A percentile compares a stretch with the other conserved stretches of the same genome.
phyloP scores from a whole-genome alignment of 305 asterid species.

The Fraxinus greggii region DNA sequence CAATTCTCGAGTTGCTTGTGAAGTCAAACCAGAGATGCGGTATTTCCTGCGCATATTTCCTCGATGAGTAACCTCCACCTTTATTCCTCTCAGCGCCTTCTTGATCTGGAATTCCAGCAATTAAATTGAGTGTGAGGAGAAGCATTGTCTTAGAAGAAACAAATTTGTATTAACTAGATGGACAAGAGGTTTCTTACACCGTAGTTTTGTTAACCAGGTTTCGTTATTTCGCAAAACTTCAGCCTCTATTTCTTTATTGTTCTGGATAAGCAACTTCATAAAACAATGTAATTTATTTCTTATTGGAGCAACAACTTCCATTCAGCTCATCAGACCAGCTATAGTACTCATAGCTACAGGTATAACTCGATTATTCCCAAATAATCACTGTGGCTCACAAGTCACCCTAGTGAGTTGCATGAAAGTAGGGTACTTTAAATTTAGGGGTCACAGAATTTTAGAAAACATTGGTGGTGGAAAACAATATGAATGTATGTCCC shows the following conservation, averaged over 20 bases:
- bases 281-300: not conserved
- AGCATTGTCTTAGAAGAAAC: not conserved
- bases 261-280: not conserved
- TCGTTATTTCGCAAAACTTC: not conserved
- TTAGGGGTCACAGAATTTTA: not conserved
- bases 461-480: not conserved
- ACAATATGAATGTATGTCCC: not conserved
- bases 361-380: not conserved
- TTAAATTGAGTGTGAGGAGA: conserved; percentile 1
- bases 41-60: conserved; percentile 77
- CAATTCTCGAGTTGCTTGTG: conserved; percentile 65
- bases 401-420: not conserved
- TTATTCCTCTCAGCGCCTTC: conserved; percentile 75
- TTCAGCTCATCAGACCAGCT: not conserved
- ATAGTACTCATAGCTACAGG: not conserved
- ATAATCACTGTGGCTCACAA: not conserved
- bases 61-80: conserved; percentile 79
- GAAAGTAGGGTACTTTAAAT: not conserved
- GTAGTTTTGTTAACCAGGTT: not conserved
- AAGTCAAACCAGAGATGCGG: conserved; percentile 66
- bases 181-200: not conserved
- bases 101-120: conserved; percentile 47
- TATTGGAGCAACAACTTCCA: not conserved
- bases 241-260: not conserved
- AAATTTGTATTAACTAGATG: not conserved